A percentile compares a stretch with the other conserved stretches of the same genome.
Conservation (phyloP, 139 green algal species). For the Picochlorum sp. region DNA sequence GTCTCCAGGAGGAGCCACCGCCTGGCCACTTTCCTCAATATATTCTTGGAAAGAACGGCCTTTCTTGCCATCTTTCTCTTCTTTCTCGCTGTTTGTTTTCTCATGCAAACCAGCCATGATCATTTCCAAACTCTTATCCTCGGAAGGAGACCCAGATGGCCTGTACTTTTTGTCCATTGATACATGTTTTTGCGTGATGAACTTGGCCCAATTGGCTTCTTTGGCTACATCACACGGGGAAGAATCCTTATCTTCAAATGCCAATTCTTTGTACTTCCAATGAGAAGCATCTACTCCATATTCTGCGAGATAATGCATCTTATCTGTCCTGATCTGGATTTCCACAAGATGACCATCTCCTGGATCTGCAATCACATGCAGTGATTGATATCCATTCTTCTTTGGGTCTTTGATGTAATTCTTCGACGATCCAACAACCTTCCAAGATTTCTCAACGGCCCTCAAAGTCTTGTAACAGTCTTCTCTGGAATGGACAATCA, state of each 20-base stretch:
- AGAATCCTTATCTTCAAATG: not conserved
- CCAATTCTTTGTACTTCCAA: constrained; percentile 93
- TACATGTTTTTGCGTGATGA: constrained; percentile 16
- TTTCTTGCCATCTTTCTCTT: constrained; percentile 1
- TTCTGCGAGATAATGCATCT: constrained; percentile 91
- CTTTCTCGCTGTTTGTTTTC: not conserved
- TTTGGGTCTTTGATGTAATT: constrained; percentile 89
- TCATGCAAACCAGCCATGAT: constrained; percentile 8
- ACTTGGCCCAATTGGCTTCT: constrained; percentile 29
- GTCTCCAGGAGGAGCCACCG: constrained; percentile 1
- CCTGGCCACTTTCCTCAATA: constrained; percentile 16
- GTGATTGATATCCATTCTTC: constrained; percentile 85
- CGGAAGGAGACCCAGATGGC: constrained; percentile 32
- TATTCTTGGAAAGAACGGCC: constrained; percentile 20
- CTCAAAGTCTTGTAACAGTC: constrained; percentile 81
- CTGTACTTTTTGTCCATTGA: constrained; percentile 41
- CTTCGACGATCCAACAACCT: constrained; percentile 50
- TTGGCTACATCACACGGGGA: constrained; percentile 1
- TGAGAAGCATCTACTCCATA: constrained; percentile 82
- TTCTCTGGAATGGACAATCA: constrained; percentile 73
- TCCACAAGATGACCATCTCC: constrained; percentile 44
- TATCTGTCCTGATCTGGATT: constrained; percentile 83
- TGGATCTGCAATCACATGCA: constrained; percentile 44
- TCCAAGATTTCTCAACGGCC: constrained; percentile 49
- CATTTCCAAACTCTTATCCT: constrained; percentile 20